Evolutionary conservation across 2,329 filamentous ascomycete genomes (phyloP).

Genomic region (Arthrobotrys iridis): DNA sequence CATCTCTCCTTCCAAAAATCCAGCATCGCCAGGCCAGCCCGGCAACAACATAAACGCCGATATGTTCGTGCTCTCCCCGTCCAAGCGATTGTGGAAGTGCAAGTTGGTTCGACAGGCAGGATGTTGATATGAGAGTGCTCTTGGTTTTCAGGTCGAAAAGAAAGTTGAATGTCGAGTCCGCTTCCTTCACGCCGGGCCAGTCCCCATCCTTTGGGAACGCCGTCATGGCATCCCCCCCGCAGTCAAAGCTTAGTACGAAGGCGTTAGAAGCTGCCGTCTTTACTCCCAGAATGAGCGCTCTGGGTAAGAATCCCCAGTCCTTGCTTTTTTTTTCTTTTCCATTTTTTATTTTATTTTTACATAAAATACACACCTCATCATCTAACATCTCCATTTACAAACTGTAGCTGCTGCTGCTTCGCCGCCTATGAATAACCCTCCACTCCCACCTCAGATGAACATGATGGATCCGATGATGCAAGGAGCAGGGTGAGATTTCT

Average conservation of each 20-base stretch:
- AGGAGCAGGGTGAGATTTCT: conserved; percentile 19
- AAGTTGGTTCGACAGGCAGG: background rate
- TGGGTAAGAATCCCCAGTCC: conserved; percentile 55
- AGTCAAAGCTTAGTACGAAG: conserved; percentile 84
- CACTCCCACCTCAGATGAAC: conserved; percentile 59
- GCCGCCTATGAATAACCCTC: conserved; percentile 58
- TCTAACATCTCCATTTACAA: background rate
- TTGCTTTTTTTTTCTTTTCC: conserved; percentile 58
- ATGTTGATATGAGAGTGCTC: conserved; percentile 39
- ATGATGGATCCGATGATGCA: conserved; percentile 52
- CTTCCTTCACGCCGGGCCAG: conserved; percentile 82
- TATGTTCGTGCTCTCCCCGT: conserved; percentile 44
- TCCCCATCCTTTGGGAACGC: conserved; percentile 52
- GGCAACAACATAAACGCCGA: conserved; percentile 44
- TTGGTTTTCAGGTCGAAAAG: conserved; percentile 68
- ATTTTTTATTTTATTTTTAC: too few relatives aligned
- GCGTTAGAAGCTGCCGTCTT: conserved; percentile 89
- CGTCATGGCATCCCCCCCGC: conserved; percentile 64
- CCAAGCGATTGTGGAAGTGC: background rate
- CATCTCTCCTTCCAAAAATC: conserved; percentile 59
- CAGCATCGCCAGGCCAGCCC: conserved; percentile 48
- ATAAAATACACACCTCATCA: too few relatives aligned
- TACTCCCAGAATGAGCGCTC: conserved; percentile 72
- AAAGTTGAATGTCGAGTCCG: conserved; percentile 91
- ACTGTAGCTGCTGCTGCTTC: conserved; percentile 57